Evolutionary conservation across 2,329 filamentous ascomycete species (phyloP), one percentile per base, ranked within the genome.

Genomic region (Fusarium algeriense): DNA sequence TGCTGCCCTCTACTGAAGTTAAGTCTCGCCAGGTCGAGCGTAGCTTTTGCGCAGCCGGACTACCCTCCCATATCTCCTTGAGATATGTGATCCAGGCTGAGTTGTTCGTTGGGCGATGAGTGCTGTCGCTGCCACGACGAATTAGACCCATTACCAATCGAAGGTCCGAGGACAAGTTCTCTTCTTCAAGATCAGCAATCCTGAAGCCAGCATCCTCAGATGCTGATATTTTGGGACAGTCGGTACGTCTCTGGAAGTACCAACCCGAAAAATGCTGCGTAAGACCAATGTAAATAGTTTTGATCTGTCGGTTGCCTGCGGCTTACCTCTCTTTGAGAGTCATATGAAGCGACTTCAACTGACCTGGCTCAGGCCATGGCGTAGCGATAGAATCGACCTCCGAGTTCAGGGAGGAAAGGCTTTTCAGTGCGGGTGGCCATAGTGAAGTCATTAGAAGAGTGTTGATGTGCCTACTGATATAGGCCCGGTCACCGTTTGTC

Each of bases 281-380:
- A 10, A 2, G 13, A 5, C n/a, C 46, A 19, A 6, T 7, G 32
- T 37, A 38, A 23, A 52, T 15, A 9, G 19, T 15, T 3, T 50
- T n/a, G 26, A 52, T 38, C 17, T n/a, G 48, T 38, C 17, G 48
- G 14, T 34, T 2, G 3, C 32, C 32, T 5, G 32, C 48, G 1
- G 20, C 17, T 3, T 26, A 15, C 48, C 48, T 38, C 4, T 12
- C 15, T 19, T 38, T 14, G 2, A 48, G 10, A 26, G 20, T 6
- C 10, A 10, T 15, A 6, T 52, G 3, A 1, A 52, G 20, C 2
- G 14, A 10, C 15, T 23, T 2, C 15, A 35, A 2, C n/a, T 50
- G 5, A 3, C 4, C n/a, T 34, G 2, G 1, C 4, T 2, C 2
- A 12, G 19, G 44, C 17, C 8, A 1, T n/a, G 12, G 32, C 6